phyloP scores from a whole-genome alignment of 1,284 basidiomycete species.

The Pterulicium gracile region DNA sequence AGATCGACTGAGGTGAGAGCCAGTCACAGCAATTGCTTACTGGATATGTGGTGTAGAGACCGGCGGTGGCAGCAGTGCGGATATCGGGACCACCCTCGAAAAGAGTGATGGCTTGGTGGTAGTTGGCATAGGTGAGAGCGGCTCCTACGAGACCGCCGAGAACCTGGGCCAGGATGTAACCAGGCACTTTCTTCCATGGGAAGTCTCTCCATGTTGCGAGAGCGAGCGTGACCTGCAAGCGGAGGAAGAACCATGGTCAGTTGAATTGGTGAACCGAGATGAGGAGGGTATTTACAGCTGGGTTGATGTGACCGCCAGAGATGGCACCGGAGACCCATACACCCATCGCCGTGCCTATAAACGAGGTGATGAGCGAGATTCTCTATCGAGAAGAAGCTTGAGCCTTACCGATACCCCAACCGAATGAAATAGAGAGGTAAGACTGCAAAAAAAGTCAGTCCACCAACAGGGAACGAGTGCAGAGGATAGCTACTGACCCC shows the following conservation, averaged over 20 bases:
- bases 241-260: slow-evolving; percentile 6
- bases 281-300: slow-evolving; percentile 36
- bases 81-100: slow-evolving; percentile 51
- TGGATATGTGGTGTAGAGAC: slow-evolving; percentile 62
- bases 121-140: slow-evolving; percentile 64
- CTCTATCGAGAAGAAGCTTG: too few species aligned
- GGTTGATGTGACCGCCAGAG: slow-evolving; percentile 73
- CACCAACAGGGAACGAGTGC: too few species aligned
- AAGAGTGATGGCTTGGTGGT: slow-evolving; percentile 63
- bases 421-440: slow-evolving; percentile 48
- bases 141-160: slow-evolving; percentile 63
- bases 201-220: slow-evolving; percentile 63
- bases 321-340: slow-evolving; percentile 58
- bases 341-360: slow-evolving; percentile 34
- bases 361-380: neutral
- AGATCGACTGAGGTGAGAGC: slow-evolving; percentile 8
- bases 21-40: slow-evolving; percentile 27
- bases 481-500: slow-evolving; percentile 63
- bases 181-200: slow-evolving; percentile 70
- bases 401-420: slow-evolving; percentile 60
- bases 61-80: slow-evolving; percentile 61
- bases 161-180: slow-evolving; percentile 60
- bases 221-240: slow-evolving; percentile 48
- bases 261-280: neutral
- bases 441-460: slow-evolving; percentile 26